These are phyloP conservation scores for Yamadazyma buinensis DNA, from an alignment of 1,139 yeast species.

Conservation along the genomic window DNA sequence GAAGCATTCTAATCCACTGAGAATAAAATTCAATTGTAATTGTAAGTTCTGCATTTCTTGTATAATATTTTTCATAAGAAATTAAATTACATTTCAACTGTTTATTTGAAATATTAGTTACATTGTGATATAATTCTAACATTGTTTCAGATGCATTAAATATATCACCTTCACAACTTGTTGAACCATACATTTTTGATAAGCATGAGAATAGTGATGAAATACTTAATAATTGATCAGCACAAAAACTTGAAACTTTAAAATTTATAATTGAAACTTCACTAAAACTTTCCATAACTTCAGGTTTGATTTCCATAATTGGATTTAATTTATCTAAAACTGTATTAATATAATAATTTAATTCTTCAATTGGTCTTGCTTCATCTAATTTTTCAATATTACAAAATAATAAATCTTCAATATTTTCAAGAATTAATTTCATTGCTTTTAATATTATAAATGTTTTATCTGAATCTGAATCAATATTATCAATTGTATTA, in stretches of 20 bases:
- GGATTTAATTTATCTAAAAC: constrained; percentile 1
- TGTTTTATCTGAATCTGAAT: background rate
- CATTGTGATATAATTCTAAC: no score
- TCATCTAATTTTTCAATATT: constrained; percentile 1
- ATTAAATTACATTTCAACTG: background rate
- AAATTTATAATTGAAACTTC: background rate
- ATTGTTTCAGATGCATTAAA: background rate
- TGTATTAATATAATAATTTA: background rate
- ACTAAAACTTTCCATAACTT: background rate
- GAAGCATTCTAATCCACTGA: constrained; percentile 3
- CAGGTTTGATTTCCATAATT: background rate
- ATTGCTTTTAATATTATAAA: constrained; percentile 2
- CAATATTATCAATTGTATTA: background rate
- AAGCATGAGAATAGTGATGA: constrained; percentile 1
- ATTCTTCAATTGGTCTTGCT: background rate
- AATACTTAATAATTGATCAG: constrained; percentile 2
- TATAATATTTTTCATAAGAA: constrained; percentile 1
- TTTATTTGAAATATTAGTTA: background rate
- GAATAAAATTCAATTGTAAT: constrained; percentile 1
- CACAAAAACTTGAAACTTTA: constrained; percentile 2
- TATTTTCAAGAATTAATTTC: background rate
- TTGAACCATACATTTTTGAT: background rate
- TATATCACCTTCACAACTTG: background rate
- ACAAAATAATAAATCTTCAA: background rate
- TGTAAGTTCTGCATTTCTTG: background rate